These are phyloP conservation scores for Chiua virens DNA, from an alignment of 768 basidiomycete genomes.

Conservation along the genomic window DNA sequence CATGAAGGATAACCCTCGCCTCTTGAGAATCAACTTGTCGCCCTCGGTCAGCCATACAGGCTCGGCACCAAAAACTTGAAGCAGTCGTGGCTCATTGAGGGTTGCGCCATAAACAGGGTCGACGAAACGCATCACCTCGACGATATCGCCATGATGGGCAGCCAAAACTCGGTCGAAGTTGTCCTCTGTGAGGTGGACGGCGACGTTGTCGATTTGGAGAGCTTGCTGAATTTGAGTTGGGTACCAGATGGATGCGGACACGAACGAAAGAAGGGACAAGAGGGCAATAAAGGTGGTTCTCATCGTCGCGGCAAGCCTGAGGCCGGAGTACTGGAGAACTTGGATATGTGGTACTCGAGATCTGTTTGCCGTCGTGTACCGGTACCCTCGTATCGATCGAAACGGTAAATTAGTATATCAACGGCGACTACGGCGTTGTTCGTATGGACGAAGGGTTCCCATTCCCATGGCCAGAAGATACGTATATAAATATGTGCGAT, in stretches of 20 bases:
- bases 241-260: neutral
- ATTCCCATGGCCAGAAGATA: no score
- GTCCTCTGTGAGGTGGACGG: neutral
- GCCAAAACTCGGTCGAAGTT: constrained; percentile 7
- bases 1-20: constrained; percentile 9
- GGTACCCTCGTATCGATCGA: no score
- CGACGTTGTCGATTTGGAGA: neutral
- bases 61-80: constrained; percentile 14
- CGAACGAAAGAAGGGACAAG: neutral
- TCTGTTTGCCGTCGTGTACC: no score
- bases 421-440: no score
- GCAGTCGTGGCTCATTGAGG: constrained; percentile 19
- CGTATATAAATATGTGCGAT: no score
- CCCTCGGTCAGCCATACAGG: constrained; percentile 18
- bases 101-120: constrained; percentile 13
- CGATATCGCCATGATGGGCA: constrained; percentile 11
- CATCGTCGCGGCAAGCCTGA: neutral
- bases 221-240: neutral
- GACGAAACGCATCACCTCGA: constrained; percentile 16
- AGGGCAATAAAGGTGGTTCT: neutral
- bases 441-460: no score
- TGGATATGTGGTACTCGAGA: no score
- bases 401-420: no score
- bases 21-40: constrained; percentile 14
- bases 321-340: no score